A percentile compares a stretch with the other conserved stretches of the same genome.
phyloP scores from a whole-genome alignment of 148 eudicot species.

The Persicaria maculosa region DNA sequence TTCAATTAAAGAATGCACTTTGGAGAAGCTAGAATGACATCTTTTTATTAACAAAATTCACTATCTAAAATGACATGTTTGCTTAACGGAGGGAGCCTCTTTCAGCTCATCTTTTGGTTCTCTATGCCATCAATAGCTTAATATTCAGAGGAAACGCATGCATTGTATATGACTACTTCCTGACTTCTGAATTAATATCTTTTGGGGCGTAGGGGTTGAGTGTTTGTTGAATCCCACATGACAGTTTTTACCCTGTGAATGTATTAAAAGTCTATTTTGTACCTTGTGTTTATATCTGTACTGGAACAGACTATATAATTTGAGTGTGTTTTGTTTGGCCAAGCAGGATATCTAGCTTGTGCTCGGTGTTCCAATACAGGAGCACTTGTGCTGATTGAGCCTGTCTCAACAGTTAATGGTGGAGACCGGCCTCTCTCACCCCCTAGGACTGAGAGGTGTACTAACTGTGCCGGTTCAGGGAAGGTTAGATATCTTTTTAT shows the following conservation, averaged over 20 bases:
- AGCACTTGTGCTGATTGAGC: constrained; percentile 68
- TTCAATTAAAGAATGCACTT: too few species aligned
- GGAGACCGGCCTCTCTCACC: constrained; percentile 64
- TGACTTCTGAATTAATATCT: too few species aligned
- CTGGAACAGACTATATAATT: neutral
- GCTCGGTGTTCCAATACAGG: constrained; percentile 95
- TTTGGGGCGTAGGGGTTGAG: too few species aligned
- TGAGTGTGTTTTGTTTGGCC: neutral
- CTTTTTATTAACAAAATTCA: too few species aligned
- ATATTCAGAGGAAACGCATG: too few species aligned
- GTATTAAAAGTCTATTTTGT: neutral
- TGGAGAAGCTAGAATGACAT: neutral
- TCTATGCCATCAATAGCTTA: too few species aligned
- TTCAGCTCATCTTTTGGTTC: too few species aligned
- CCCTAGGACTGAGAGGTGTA: constrained; percentile 76
- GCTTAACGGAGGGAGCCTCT: too few species aligned
- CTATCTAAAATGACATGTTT: too few species aligned
- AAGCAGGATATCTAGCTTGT: constrained; percentile 93
- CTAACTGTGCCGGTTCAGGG: constrained; percentile 89
- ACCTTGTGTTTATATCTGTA: neutral
- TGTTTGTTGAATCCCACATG: too few species aligned
- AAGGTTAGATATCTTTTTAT: constrained; percentile 39
- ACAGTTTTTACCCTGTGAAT: too few species aligned
- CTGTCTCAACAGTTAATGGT: constrained; percentile 59
- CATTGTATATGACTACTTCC: too few species aligned